Evolutionary conservation across 805 yeast genomes (phyloP).

Genomic region (Candida coleopterorum): DNA sequence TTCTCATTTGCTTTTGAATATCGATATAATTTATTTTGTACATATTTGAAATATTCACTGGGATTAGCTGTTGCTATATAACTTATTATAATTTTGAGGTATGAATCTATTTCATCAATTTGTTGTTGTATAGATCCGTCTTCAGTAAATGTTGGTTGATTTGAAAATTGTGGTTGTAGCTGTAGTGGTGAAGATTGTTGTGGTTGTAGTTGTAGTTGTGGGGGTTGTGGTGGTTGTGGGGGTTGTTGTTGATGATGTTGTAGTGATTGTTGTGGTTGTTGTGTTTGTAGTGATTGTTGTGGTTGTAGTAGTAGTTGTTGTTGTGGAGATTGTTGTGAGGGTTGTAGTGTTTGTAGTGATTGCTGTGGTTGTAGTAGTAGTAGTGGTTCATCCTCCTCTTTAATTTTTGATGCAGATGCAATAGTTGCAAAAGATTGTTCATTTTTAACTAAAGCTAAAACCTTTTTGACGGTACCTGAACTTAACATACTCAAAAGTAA

Average conservation of each 20-base stretch:
- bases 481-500: constrained; percentile 27
- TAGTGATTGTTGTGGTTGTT: too few relatives aligned
- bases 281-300: too few relatives aligned
- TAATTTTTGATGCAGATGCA: constrained; percentile 2
- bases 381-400: constrained; percentile 5
- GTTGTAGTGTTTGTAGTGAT: too few relatives aligned
- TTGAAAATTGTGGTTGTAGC: not conserved
- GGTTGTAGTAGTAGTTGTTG: not conserved
- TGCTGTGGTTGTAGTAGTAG: too few relatives aligned
- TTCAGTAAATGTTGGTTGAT: too few relatives aligned
- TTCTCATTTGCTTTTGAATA: constrained; percentile 20
- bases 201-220: too few relatives aligned
- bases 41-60: constrained; percentile 22
- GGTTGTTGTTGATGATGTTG: not conserved
- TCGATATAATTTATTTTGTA: constrained; percentile 21
- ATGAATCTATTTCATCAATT: constrained; percentile 29
- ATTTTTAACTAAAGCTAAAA: constrained; percentile 21
- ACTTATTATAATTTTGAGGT: constrained; percentile 26
- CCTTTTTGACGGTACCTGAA: constrained; percentile 24
- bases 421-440: constrained; percentile 8
- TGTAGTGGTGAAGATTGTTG: too few relatives aligned
- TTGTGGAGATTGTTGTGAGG: constrained; percentile 7
- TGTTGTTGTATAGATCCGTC: constrained; percentile 7
- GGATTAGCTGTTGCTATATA: constrained; percentile 37
- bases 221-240: too few relatives aligned